Conservation (phyloP, 257 asterid genomes). For the Dorcoceras hygrometricum region DNA sequence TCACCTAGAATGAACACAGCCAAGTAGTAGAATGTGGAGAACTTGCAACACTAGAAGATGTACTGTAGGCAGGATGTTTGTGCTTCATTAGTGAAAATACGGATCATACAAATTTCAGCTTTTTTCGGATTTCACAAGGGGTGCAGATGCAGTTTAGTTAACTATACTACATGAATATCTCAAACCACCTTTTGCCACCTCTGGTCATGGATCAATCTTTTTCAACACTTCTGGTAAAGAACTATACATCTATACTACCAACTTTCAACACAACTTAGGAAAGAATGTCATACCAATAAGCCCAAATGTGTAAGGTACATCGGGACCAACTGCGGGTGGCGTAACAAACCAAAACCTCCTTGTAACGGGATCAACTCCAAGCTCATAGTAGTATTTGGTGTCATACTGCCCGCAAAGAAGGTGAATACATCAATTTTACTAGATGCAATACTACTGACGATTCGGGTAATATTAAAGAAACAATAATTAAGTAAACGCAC, state of each 20-base stretch:
- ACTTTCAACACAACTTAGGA: not conserved
- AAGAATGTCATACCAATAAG: conserved; percentile 50
- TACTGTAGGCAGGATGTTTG: too few species aligned
- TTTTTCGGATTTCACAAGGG: not conserved
- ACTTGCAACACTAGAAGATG: not conserved
- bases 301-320: conserved; percentile 70
- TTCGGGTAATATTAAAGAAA: not conserved
- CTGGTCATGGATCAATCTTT: not conserved
- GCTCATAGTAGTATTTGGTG: conserved; percentile 59
- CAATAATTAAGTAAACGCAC: conserved; percentile 24
- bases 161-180: not conserved
- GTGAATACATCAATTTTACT: not conserved
- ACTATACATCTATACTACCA: too few species aligned
- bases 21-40: not conserved
- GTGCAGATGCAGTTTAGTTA: not conserved
- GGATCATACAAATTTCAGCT: too few species aligned
- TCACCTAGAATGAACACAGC: conserved; percentile 46
- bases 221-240: not conserved
- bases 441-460: not conserved
- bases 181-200: not conserved
- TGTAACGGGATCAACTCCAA: conserved; percentile 42
- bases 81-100: too few species aligned
- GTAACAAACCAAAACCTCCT: conserved; percentile 64
- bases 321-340: conserved; percentile 69
- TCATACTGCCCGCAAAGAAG: conserved; percentile 36